Percentiles rank a stretch among this genome's conserved stretches.
Evolutionary conservation across 1,139 yeast genomes (phyloP).

Genomic region (Blastobotrys buckinghamii): DNA sequence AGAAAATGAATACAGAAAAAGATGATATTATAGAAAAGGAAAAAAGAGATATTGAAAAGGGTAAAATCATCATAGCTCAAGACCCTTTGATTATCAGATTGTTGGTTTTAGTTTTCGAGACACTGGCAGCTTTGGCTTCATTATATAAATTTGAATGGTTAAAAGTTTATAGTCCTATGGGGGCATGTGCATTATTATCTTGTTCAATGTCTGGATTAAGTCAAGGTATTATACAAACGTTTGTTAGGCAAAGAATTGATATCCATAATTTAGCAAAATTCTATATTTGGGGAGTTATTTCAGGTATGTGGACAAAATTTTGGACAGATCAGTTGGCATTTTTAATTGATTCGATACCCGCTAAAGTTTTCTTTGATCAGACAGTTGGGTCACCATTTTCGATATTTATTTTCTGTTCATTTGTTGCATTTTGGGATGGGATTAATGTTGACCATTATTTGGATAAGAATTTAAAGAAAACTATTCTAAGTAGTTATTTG

Average conservation of each 20-base stretch:
- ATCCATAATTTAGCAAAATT: constrained; percentile 28
- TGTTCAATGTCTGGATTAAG: constrained; percentile 32
- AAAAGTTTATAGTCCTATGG: constrained; percentile 25
- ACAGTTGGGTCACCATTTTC: constrained; percentile 33
- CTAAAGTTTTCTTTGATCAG: constrained; percentile 32
- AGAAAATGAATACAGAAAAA: neutral
- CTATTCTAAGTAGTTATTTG: constrained; percentile 29
- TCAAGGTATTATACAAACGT: constrained; percentile 31
- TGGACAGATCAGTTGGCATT: constrained; percentile 33
- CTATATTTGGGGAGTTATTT: constrained; percentile 35
- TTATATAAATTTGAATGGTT: constrained; percentile 11
- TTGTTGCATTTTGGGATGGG: constrained; percentile 36
- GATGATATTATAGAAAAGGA: neutral
- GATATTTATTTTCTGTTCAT: constrained; percentile 29
- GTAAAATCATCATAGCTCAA: neutral
- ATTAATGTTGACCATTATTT: constrained; percentile 30
- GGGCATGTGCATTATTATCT: constrained; percentile 33
- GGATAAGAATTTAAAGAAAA: constrained; percentile 25
- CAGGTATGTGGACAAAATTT: constrained; percentile 36
- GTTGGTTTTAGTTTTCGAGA: neutral
- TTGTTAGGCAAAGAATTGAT: constrained; percentile 18
- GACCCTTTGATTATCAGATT: neutral
- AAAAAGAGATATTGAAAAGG: constrained; percentile 1
- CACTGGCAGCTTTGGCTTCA: neutral
- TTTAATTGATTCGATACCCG: constrained; percentile 20